phyloP scores from a whole-genome alignment of 345 rosid species.

The Eucalyptus decipiens region DNA sequence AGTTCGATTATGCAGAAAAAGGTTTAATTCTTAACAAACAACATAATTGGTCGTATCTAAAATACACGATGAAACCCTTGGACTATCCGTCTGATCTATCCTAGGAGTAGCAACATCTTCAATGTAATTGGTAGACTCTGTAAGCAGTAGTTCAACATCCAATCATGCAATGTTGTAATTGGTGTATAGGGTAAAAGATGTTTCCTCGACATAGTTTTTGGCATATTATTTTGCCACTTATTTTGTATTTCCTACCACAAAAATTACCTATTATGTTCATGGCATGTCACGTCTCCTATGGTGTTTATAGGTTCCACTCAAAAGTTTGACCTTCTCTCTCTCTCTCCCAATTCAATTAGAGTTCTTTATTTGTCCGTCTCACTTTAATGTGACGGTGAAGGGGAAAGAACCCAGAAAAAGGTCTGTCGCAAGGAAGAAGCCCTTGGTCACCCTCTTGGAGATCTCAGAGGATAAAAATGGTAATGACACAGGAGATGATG shows the following conservation, averaged over 20 bases:
- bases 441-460: slow-evolving; percentile 1
- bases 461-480: slow-evolving; percentile 18
- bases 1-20: background rate
- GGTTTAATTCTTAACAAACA: background rate
- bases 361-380: background rate
- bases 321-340: background rate
- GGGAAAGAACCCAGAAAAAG: slow-evolving; percentile 23
- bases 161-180: background rate
- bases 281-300: background rate
- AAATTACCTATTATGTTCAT: background rate
- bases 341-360: background rate
- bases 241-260: background rate
- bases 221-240: background rate
- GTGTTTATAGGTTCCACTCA: background rate
- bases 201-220: background rate
- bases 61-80: background rate
- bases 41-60: background rate
- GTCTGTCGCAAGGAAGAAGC: slow-evolving; percentile 29
- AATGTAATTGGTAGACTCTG: background rate
- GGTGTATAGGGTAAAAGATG: background rate
- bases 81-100: background rate
- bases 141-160: background rate
- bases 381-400: background rate
- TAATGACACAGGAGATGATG: slow-evolving; percentile 16
- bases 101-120: background rate